A percentile compares a stretch with the other conserved stretches of the same genome.
Evolutionary conservation across 768 basidiomycete species (phyloP).

Genomic region (Galerina marginata): DNA sequence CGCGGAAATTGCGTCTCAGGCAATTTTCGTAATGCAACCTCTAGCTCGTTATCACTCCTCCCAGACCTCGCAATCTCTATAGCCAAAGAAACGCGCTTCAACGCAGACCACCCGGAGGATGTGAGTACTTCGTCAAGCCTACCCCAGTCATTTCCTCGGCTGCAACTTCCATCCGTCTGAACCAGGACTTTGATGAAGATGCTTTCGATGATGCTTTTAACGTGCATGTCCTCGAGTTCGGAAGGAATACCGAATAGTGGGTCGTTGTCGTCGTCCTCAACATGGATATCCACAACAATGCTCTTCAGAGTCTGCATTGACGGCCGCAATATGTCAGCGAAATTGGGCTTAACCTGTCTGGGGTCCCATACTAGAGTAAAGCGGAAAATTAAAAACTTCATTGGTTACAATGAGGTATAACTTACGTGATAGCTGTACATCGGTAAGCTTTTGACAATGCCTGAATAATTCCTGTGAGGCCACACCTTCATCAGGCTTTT

Average conservation of each 20-base stretch:
- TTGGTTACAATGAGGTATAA: too few species aligned
- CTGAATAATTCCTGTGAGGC: too few species aligned
- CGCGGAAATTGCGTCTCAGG: constrained; percentile 8
- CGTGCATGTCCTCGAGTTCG: constrained; percentile 9
- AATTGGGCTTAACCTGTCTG: too few species aligned
- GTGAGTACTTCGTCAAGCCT: constrained; percentile 5
- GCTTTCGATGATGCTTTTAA: constrained; percentile 3
- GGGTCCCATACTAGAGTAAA: too few species aligned
- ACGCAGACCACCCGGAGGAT: constrained; percentile 4
- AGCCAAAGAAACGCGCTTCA: constrained; percentile 7
- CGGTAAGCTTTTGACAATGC: too few species aligned
- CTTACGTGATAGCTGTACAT: too few species aligned
- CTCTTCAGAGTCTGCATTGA: too few species aligned
- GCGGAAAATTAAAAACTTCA: too few species aligned
- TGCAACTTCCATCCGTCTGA: background rate
- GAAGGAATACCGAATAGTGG: constrained; percentile 2
- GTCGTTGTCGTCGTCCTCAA: background rate
- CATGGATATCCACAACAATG: too few species aligned
- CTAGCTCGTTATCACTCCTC: background rate
- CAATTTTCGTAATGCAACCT: constrained; percentile 3
- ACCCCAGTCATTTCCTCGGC: constrained; percentile 9
- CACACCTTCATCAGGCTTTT: too few species aligned
- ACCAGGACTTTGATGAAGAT: background rate
- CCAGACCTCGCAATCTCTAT: background rate
- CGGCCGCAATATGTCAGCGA: too few species aligned